Evolutionary conservation across 192 early-diverging fungal genomes (phyloP).

Genomic region (Podila horticola): DNA sequence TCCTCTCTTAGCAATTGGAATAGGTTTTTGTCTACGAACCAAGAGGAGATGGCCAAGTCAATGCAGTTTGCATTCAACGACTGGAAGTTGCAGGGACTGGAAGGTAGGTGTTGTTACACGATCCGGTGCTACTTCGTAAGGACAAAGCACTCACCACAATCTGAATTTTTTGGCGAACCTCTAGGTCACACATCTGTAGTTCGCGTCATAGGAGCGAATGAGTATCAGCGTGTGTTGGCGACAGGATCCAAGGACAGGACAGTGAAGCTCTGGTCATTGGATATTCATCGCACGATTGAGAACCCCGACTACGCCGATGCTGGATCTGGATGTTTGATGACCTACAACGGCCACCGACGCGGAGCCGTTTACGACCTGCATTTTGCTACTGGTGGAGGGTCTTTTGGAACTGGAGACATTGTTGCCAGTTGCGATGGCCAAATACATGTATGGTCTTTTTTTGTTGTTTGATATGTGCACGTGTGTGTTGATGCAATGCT

Average conservation of each 20-base stretch:
- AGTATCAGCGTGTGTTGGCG: conserved; percentile 60
- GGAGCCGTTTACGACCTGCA: conserved; percentile 58
- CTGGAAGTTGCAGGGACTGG: conserved; percentile 65
- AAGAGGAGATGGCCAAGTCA: conserved; percentile 72
- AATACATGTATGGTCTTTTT: conserved; percentile 59
- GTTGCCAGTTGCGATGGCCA: conserved; percentile 70
- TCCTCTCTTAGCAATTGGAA: conserved; percentile 63
- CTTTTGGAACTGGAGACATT: conserved; percentile 52
- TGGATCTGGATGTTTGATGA: conserved; percentile 59
- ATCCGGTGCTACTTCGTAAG: too few species aligned
- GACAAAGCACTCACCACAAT: too few species aligned
- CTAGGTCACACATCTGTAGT: conserved; percentile 64
- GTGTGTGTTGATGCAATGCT: neutral
- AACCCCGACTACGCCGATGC: conserved; percentile 60
- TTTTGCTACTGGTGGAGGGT: conserved; percentile 60
- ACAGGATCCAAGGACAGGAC: conserved; percentile 70
- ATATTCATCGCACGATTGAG: conserved; percentile 65
- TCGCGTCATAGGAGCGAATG: conserved; percentile 60
- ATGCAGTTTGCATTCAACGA: conserved; percentile 75
- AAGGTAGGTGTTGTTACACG: conserved; percentile 31
- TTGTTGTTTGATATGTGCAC: neutral
- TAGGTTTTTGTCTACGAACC: conserved; percentile 69
- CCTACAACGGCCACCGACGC: conserved; percentile 65
- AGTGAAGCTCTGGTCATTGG: conserved; percentile 72
- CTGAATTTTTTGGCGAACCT: neutral